Evolutionary conservation across 805 yeast species (phyloP), one percentile per base, ranked within the genome.

Genomic region (Schwanniomyces pseudopolymorphus): DNA sequence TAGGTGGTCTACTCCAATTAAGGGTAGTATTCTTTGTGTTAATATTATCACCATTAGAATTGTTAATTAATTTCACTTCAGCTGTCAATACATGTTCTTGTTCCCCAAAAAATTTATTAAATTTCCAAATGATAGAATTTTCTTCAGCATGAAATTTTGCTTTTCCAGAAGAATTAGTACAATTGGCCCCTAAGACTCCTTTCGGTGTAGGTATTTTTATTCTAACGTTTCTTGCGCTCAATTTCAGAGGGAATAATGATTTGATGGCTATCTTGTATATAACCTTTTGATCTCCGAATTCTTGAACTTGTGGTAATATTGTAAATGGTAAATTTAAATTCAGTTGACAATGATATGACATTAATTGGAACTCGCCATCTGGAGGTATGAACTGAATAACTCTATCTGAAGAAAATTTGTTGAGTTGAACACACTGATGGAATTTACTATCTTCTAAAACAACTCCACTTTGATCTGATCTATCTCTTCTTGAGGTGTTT

Each of bases 401-500:
- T 35, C 86, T 70, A 21, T 84, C 83, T 17, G 73, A 60, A 50
- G 87, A 89, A 63, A 85, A 88, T 54, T 80, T 78, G 47, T 80
- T 79, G 46, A 89, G 70, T 50, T 84, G 81, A 21, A 89, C 96
- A 64, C 96, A 87, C 56, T 88, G 92, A 64, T 89, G 96, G 66
- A 89, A 86, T 52, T 85, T 88, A 55, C 87, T 83, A 61, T 89
- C 95, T 54, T 85, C 88, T 9, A 90, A 67, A 0, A 74, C 58
- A 4, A 83, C 87, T 28, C 75, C 67, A 2, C 79, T 79, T 0
- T 75, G 71, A 1, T 75, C 74, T 9, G 51, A 31, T 13, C 63
- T 39, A 58, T 66, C 38, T 54, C 53, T 45, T 61, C 56, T 47
- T 60, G 67, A 44, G 50, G 63, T 33, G 57, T 42, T 46, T 21